These are phyloP conservation scores for Penicillium sp. DNA, from an alignment of 2,329 filamentous ascomycete species.

Conservation along the genomic window DNA sequence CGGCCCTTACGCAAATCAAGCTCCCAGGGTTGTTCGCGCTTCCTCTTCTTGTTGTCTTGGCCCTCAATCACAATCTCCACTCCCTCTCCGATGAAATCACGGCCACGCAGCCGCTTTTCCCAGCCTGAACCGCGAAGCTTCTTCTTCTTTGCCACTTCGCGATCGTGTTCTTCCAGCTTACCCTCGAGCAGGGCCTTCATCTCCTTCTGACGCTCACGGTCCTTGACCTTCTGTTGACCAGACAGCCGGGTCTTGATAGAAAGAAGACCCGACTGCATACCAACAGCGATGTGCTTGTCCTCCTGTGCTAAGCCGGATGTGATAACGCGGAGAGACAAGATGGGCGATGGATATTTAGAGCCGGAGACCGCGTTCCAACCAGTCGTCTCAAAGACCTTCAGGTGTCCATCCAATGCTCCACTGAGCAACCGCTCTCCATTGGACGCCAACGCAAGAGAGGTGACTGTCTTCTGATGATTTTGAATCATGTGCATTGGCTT, in stretches of 20 bases:
- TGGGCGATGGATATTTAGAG: conserved; percentile 87
- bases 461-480: conserved; percentile 98
- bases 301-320: conserved; percentile 65
- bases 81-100: conserved; percentile 80
- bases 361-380: conserved; percentile 96
- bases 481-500: conserved; percentile 82
- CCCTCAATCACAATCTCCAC: conserved; percentile 85
- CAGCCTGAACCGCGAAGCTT: conserved; percentile 56
- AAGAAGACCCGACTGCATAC: conserved; percentile 90
- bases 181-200: conserved; percentile 81
- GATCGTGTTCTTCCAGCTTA: conserved; percentile 74
- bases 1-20: conserved; percentile 73
- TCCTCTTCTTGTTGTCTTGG: conserved; percentile 58
- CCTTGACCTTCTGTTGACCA: conserved; percentile 73
- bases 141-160: conserved; percentile 69
- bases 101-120: conserved; percentile 64
- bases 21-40: conserved; percentile 76
- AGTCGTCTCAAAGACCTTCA: conserved; percentile 94
- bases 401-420: conserved; percentile 88
- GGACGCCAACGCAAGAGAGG: conserved; percentile 77
- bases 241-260: conserved; percentile 86
- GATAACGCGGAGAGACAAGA: conserved; percentile 80
- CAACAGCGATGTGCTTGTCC: conserved; percentile 91
- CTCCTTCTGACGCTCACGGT: conserved; percentile 75
- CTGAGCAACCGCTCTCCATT: conserved; percentile 78